Evolutionary conservation across 345 rosid species (phyloP).

Genomic region (Aquilaria malaccensis): DNA sequence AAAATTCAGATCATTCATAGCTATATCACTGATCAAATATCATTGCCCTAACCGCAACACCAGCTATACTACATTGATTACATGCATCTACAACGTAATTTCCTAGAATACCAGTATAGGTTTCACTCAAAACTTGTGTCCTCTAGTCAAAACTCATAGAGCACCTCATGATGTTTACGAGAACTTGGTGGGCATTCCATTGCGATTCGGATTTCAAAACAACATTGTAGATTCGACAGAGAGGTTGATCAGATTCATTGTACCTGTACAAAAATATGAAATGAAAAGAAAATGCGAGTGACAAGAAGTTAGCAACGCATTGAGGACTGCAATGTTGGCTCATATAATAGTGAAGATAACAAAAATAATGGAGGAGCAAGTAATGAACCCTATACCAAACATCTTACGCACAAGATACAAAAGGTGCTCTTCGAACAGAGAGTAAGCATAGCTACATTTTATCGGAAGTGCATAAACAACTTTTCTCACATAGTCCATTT

Average conservation of each 20-base stretch:
- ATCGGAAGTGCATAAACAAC: not conserved
- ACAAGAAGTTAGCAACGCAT: not conserved
- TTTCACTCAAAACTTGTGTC: no score
- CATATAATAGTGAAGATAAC: not conserved
- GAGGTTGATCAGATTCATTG: conserved; percentile 81
- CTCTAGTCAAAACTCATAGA: no score
- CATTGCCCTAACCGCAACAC: no score
- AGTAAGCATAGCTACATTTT: not conserved
- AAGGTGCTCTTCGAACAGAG: no score
- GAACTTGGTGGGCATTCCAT: conserved; percentile 99
- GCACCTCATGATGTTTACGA: conserved; percentile 84
- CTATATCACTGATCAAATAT: no score
- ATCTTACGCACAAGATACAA: not conserved
- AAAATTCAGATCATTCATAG: no score
- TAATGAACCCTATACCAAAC: not conserved
- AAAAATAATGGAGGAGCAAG: not conserved
- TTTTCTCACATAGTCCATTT: no score
- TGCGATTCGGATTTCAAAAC: conserved; percentile 75
- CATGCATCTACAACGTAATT: no score
- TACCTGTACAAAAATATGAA: conserved; percentile 40
- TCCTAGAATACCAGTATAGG: no score
- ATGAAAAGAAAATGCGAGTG: not conserved
- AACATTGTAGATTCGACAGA: conserved; percentile 75
- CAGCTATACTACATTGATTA: no score
- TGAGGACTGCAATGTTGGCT: not conserved